Percentiles rank a stretch among this genome's conserved stretches.
Conservation (phyloP, 331 rosid genomes). For the Dryas integrifolia region DNA sequence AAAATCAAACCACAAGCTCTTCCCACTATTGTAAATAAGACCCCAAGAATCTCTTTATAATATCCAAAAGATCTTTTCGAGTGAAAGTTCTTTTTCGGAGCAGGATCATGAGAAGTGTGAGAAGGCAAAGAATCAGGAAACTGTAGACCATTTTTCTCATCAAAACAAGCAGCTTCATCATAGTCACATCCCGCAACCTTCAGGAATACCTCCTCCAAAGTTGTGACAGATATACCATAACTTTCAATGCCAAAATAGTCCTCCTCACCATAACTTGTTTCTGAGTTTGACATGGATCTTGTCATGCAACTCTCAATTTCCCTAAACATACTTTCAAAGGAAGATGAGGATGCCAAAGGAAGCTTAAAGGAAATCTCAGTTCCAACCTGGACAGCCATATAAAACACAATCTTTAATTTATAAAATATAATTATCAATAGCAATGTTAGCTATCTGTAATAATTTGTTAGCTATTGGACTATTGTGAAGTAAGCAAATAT, state of each 20-base stretch:
- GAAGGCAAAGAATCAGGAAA: constrained; percentile 43
- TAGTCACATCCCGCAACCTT: constrained; percentile 87
- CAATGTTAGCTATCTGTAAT: not conserved
- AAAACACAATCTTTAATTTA: constrained; percentile 11
- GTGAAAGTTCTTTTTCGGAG: constrained; percentile 36
- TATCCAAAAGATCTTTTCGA: constrained; percentile 48
- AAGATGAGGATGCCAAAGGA: constrained; percentile 82
- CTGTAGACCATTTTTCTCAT: constrained; percentile 33
- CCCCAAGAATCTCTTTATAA: constrained; percentile 51
- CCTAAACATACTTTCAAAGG: constrained; percentile 84
- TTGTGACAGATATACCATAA: constrained; percentile 95
- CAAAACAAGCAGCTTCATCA: constrained; percentile 55
- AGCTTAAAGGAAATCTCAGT: constrained; percentile 98
- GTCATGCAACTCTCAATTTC: constrained; percentile 91
- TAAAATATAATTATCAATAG: constrained; percentile 17
- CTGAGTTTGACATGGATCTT: constrained; percentile 38
- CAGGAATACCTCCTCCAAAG: constrained; percentile 95
- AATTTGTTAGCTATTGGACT: not conserved
- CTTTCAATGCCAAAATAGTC: constrained; percentile 78
- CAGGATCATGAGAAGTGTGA: constrained; percentile 43
- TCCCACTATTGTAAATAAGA: constrained; percentile 53
- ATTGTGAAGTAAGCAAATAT: not conserved
- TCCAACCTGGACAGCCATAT: constrained; percentile 71
- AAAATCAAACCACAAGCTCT: constrained; percentile 60
- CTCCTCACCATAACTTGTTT: constrained; percentile 37